phyloP scores from a whole-genome alignment of 768 basidiomycete species.

The Boletus rex-veris region DNA sequence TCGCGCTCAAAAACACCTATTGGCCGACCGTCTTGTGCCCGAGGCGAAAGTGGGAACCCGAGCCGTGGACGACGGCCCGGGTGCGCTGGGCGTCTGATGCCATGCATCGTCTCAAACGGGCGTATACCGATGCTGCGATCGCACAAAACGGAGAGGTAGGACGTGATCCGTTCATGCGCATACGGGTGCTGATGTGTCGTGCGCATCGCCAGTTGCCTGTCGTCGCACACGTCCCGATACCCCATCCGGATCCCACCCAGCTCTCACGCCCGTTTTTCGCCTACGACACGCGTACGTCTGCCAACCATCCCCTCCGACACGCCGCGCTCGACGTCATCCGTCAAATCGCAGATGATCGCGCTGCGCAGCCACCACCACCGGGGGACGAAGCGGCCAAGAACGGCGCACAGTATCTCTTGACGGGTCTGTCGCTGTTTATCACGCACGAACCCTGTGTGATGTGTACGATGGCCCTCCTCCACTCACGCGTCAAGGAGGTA shows the following conservation, averaged over 20 bases:
- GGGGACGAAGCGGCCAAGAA: conserved; percentile 37
- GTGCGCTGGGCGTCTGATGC: conserved; percentile 76
- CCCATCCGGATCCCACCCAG: conserved; percentile 37
- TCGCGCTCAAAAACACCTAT: conserved; percentile 61
- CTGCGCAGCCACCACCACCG: conserved; percentile 15
- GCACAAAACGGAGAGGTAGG: conserved; percentile 55
- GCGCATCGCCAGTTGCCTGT: conserved; percentile 58
- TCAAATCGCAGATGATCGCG: conserved; percentile 56
- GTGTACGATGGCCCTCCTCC: conserved; percentile 95
- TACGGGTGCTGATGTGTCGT: too few species aligned
- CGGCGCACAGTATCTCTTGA: conserved; percentile 85
- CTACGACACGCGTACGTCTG: conserved; percentile 67
- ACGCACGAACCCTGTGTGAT: conserved; percentile 98
- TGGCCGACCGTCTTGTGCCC: conserved; percentile 87
- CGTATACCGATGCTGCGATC: conserved; percentile 39
- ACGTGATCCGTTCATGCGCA: background rate
- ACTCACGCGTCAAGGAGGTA: conserved; percentile 90
- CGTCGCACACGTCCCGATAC: conserved; percentile 63
- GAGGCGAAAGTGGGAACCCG: conserved; percentile 60
- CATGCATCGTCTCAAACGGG: conserved; percentile 48
- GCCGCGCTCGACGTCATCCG: conserved; percentile 76
- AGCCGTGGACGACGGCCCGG: conserved; percentile 63
- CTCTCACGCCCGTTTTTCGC: conserved; percentile 44
- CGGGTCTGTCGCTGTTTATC: conserved; percentile 76
- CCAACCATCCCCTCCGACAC: conserved; percentile 79